Evolutionary conservation across 768 basidiomycete species (phyloP).

Genomic region (Boletus insuetus): DNA sequence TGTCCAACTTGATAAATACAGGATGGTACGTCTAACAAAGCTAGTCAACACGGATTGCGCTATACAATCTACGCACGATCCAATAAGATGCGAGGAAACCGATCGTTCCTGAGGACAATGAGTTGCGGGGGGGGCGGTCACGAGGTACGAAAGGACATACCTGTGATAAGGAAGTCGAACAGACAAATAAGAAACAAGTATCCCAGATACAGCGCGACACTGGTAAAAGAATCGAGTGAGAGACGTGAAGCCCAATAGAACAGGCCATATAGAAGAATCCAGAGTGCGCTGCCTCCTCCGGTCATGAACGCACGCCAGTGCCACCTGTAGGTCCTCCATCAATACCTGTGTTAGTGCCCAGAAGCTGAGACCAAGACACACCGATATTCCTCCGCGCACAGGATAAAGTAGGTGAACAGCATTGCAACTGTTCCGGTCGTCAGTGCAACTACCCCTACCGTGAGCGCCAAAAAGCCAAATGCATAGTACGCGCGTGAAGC

Average conservation of each 20-base stretch:
- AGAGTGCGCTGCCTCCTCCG: conserved; percentile 90
- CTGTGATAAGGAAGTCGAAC: conserved; percentile 87
- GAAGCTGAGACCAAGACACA: conserved; percentile 30
- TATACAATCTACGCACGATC: conserved; percentile 83
- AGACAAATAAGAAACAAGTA: conserved; percentile 82
- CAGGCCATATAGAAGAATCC: conserved; percentile 85
- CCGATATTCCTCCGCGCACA: conserved; percentile 96
- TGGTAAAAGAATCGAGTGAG: conserved; percentile 79
- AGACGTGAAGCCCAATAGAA: conserved; percentile 88
- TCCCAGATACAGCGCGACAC: conserved; percentile 83
- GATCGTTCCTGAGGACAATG: conserved; percentile 64
- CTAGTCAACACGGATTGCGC: conserved; percentile 74
- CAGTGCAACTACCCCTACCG: conserved; percentile 75
- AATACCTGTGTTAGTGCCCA: neutral
- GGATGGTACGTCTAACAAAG: neutral
- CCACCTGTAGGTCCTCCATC: conserved; percentile 56
- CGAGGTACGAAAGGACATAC: conserved; percentile 35
- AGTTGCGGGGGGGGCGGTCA: neutral
- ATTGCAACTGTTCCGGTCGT: conserved; percentile 92
- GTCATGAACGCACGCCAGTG: conserved; percentile 94
- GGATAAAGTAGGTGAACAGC: conserved; percentile 82
- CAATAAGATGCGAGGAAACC: conserved; percentile 91
- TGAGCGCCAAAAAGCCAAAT: conserved; percentile 91
- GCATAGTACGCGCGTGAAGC: conserved; percentile 93
- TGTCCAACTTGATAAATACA: conserved; percentile 13